Percentiles rank a stretch among this genome's conserved stretches.
Evolutionary conservation across 176 grass and related monocot species (phyloP).

Genomic region (Rhipidocladum racemiflorum): DNA sequence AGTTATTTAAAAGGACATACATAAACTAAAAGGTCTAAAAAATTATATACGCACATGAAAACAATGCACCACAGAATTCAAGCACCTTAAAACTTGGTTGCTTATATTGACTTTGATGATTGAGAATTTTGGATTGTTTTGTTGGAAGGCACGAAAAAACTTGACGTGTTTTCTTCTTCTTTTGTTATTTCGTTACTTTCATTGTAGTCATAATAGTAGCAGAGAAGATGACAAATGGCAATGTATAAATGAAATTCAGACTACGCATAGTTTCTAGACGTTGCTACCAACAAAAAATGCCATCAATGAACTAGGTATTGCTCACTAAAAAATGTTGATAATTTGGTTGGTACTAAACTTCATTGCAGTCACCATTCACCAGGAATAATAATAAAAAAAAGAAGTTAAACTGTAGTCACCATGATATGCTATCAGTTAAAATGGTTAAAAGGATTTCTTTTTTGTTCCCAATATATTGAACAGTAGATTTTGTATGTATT

Average conservation of each 20-base stretch:
- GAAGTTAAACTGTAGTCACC: background rate
- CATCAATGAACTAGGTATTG: background rate
- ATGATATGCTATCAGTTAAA: background rate
- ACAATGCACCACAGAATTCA: conserved; percentile 38
- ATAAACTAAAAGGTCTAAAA: background rate
- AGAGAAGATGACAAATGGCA: conserved; percentile 39
- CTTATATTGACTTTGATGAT: conserved; percentile 46
- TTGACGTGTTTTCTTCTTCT: conserved; percentile 24
- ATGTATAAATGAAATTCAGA: background rate
- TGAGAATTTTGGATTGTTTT: conserved; percentile 38
- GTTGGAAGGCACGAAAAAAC: conserved; percentile 11
- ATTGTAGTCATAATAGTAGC: background rate
- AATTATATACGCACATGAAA: conserved; percentile 4
- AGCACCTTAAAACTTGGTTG: conserved; percentile 32
- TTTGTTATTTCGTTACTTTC: conserved; percentile 30
- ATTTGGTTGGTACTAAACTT: background rate
- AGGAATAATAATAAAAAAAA: background rate
- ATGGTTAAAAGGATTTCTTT: background rate
- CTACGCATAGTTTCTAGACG: conserved; percentile 1
- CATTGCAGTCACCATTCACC: background rate
- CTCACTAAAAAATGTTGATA: background rate
- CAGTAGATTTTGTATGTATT: background rate
- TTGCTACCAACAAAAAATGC: background rate
- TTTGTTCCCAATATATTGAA: background rate
- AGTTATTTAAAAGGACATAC: background rate